Conservation (phyloP, 2,329 filamentous ascomycete genomes). For the Pseudogymnoascus sp. region DNA sequence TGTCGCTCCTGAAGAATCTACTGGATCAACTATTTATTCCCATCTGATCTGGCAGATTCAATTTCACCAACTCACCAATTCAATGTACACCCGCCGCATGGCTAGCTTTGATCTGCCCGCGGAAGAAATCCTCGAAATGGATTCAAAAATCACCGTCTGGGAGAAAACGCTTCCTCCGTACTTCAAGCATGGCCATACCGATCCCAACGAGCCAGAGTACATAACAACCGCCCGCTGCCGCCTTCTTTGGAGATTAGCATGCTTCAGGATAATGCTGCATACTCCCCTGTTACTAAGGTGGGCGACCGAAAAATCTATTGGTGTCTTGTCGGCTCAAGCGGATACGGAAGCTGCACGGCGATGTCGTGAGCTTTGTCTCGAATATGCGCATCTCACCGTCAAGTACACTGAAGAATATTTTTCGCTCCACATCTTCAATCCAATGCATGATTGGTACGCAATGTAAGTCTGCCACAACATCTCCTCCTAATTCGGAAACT, state of each 20-base stretch:
- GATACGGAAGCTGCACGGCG: not conserved
- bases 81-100: slow-evolving; percentile 22
- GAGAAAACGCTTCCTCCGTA: slow-evolving; percentile 23
- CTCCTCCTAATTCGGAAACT: not conserved
- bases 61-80: slow-evolving; percentile 7
- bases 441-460: slow-evolving; percentile 30
- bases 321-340: not conserved
- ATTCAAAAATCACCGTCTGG: slow-evolving; percentile 27
- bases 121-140: slow-evolving; percentile 29
- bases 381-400: slow-evolving; percentile 28
- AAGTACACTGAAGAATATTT: slow-evolving; percentile 27
- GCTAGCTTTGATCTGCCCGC: slow-evolving; percentile 12
- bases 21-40: slow-evolving; percentile 16
- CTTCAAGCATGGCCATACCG: slow-evolving; percentile 18
- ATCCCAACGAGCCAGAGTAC: slow-evolving; percentile 16
- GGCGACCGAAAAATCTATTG: not conserved
- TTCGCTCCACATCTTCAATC: slow-evolving; percentile 22
- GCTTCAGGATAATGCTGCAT: slow-evolving; percentile 4
- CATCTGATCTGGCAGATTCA: not conserved
- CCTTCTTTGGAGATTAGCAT: not conserved
- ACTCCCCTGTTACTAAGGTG: not conserved
- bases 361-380: slow-evolving; percentile 27
- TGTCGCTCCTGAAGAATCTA: not conserved
- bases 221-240: not conserved
- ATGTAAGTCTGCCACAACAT: slow-evolving; percentile 5